Percentiles rank a stretch among this genome's conserved stretches.
These are phyloP conservation scores for Penicillium paneum DNA, from an alignment of 2,329 filamentous ascomycete genomes.

Conservation along the genomic window DNA sequence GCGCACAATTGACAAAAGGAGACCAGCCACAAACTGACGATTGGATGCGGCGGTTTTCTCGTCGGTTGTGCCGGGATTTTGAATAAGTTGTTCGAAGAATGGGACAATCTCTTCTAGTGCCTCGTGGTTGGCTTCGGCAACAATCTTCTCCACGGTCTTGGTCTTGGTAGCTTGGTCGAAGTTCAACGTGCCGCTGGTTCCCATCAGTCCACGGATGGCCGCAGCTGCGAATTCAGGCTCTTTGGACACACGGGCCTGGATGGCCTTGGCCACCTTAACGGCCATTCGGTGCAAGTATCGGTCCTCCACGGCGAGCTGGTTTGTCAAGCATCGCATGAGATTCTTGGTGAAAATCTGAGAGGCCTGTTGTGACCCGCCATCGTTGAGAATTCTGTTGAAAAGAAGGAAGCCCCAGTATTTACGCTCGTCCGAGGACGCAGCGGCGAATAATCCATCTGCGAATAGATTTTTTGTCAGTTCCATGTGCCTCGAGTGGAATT, in stretches of 20 bases:
- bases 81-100: slow-evolving; percentile 48
- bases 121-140: slow-evolving; percentile 57
- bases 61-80: slow-evolving; percentile 46
- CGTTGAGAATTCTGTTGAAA: slow-evolving; percentile 69
- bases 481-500: not conserved
- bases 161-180: slow-evolving; percentile 85
- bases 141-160: slow-evolving; percentile 74
- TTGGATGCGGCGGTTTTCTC: slow-evolving; percentile 45
- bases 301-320: slow-evolving; percentile 74
- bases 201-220: slow-evolving; percentile 66
- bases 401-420: slow-evolving; percentile 91
- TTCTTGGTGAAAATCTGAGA: slow-evolving; percentile 74
- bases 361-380: slow-evolving; percentile 50
- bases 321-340: slow-evolving; percentile 75
- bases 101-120: slow-evolving; percentile 55
- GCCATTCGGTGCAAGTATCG: slow-evolving; percentile 78
- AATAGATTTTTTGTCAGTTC: slow-evolving; percentile 23
- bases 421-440: slow-evolving; percentile 76
- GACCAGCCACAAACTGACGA: slow-evolving; percentile 51
- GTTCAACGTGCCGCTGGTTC: slow-evolving; percentile 66
- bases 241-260: slow-evolving; percentile 63
- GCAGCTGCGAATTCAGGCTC: slow-evolving; percentile 58
- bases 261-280: slow-evolving; percentile 67
- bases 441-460: slow-evolving; percentile 76
- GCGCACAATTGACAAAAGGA: slow-evolving; percentile 52